These are phyloP conservation scores for Syncephalastrum contaminatum DNA, from an alignment of 371 early-diverging fungal species.

Conservation along the genomic window DNA sequence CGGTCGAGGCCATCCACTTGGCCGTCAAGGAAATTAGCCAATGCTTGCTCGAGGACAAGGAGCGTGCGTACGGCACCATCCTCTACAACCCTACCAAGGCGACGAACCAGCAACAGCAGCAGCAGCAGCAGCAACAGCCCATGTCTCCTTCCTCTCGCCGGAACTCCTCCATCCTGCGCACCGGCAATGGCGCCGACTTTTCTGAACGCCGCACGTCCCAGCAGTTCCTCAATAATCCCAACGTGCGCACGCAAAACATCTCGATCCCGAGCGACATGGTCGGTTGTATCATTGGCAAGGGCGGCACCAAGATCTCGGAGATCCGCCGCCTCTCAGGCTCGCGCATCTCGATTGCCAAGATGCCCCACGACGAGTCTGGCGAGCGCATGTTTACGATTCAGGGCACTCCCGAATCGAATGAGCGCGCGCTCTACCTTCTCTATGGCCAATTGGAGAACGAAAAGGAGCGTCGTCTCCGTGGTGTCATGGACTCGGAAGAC, in stretches of 20 bases:
- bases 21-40: conserved; percentile 73
- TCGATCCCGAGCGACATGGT: conserved; percentile 88
- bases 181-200: conserved; percentile 33
- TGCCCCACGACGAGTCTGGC: conserved; percentile 70
- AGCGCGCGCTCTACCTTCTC: conserved; percentile 85
- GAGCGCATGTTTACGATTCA: conserved; percentile 90
- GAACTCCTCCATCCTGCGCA: conserved; percentile 25
- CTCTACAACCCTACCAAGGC: conserved; percentile 50
- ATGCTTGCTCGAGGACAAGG: conserved; percentile 50
- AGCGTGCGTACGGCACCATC: conserved; percentile 49
- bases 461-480: conserved; percentile 71
- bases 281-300: conserved; percentile 82
- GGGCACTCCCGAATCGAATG: conserved; percentile 83
- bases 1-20: conserved; percentile 67
- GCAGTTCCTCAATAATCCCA: conserved; percentile 24
- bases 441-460: conserved; percentile 87
- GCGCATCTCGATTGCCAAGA: conserved; percentile 82
- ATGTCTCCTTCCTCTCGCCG: conserved; percentile 11
- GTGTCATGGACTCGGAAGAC: conserved; percentile 32
- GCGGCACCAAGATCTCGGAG: conserved; percentile 87
- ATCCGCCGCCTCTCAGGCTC: conserved; percentile 85
- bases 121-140: conserved; percentile 10
- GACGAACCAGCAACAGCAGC: conserved; percentile 6
- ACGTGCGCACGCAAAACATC: conserved; percentile 73
- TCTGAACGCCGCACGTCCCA: conserved; percentile 21